Conservation (phyloP, 1,139 yeast species). For the Suhomyces anneliseae region DNA sequence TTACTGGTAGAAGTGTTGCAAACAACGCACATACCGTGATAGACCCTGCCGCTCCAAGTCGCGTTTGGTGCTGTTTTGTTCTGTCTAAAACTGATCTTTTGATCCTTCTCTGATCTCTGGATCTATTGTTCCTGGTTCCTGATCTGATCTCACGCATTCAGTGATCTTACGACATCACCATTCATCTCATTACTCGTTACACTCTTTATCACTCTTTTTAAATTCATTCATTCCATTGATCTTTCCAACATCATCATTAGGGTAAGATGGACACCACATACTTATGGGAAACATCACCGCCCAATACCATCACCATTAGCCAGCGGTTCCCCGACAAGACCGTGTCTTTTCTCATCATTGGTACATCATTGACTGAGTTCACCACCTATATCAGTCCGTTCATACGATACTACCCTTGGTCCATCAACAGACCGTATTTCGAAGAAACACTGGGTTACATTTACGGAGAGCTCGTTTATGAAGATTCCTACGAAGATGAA, state of each 20-base stretch:
- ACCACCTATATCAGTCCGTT: constrained; percentile 35
- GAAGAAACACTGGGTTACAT: constrained; percentile 26
- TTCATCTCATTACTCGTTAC: too few species aligned
- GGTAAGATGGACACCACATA: constrained; percentile 3
- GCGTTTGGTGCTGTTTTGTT: too few species aligned
- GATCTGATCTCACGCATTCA: too few species aligned
- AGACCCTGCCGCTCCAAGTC: too few species aligned
- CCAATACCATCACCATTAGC: constrained; percentile 3
- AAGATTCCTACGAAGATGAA: constrained; percentile 47
- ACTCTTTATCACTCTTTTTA: too few species aligned
- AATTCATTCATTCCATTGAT: background rate
- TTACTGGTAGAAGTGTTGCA: too few species aligned
- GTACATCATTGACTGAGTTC: constrained; percentile 1
- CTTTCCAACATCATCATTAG: background rate
- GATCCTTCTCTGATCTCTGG: too few species aligned
- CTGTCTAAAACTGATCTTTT: too few species aligned
- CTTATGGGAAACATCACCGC: constrained; percentile 8
- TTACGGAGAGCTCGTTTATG: constrained; percentile 44
- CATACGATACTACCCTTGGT: constrained; percentile 39
- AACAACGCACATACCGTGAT: too few species aligned
- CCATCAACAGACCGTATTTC: constrained; percentile 8
- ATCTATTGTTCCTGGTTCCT: too few species aligned
- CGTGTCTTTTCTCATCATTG: constrained; percentile 5
- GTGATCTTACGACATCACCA: too few species aligned
- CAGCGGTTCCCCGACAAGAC: constrained; percentile 5